Conservation (phyloP, 73 alveolate species). For the Effrenium voratum region DNA sequence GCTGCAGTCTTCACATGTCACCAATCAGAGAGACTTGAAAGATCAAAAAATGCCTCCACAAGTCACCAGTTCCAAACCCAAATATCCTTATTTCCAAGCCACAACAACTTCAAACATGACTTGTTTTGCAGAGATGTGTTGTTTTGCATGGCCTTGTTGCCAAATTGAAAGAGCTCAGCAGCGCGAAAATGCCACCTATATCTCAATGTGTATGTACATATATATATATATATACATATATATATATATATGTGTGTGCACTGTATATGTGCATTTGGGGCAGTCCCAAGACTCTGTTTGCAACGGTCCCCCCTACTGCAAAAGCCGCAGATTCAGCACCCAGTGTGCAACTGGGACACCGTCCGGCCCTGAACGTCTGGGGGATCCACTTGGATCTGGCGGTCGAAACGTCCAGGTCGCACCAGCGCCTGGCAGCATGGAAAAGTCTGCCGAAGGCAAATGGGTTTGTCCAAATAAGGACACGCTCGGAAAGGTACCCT, state of each 20-base stretch:
- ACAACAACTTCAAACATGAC: too few relatives aligned
- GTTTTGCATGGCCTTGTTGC: too few relatives aligned
- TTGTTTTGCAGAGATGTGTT: too few relatives aligned
- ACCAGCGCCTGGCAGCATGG: slow-evolving; percentile 98
- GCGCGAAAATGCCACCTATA: too few relatives aligned
- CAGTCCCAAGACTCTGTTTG: background rate
- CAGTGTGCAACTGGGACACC: background rate
- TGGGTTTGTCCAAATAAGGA: background rate
- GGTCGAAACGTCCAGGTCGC: slow-evolving; percentile 99
- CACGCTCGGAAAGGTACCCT: background rate
- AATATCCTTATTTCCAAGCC: too few relatives aligned
- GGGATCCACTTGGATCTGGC: slow-evolving; percentile 95
- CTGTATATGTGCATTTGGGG: background rate
- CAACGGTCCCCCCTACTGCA: background rate
- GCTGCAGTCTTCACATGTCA: too few relatives aligned
- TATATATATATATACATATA: background rate
- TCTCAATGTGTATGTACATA: background rate
- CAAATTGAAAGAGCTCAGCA: too few relatives aligned
- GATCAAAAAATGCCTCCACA: too few relatives aligned
- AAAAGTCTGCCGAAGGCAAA: background rate
- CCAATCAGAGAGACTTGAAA: too few relatives aligned
- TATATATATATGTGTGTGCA: background rate
- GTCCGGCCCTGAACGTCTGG: too few relatives aligned
- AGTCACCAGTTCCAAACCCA: too few relatives aligned
- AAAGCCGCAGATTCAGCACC: background rate